A percentile compares a stretch with the other conserved stretches of the same genome.
Evolutionary conservation across 441 rosid genomes (phyloP).

Genomic region (Populus hybrid): DNA sequence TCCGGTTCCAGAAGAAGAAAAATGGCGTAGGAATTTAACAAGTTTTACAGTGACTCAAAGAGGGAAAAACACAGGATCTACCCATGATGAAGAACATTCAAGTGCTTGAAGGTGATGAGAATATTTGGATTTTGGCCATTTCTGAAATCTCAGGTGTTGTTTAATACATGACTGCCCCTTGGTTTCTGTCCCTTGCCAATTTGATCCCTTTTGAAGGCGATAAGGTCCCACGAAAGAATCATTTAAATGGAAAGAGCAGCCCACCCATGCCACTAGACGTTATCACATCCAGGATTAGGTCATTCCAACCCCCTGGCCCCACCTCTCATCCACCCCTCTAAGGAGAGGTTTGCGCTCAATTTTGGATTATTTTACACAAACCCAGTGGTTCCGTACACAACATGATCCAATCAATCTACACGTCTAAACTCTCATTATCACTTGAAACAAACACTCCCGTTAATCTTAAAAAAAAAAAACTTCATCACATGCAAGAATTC

Average conservation of each 20-base stretch:
- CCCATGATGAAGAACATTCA: not conserved
- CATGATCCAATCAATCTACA: not conserved
- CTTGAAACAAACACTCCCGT: not conserved
- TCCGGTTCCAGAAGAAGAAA: too few relatives aligned
- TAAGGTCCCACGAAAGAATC: not conserved
- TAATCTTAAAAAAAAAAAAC: too few relatives aligned
- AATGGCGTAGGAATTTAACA: not conserved
- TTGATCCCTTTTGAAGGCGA: not conserved
- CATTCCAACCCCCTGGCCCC: not conserved
- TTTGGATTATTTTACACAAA: not conserved
- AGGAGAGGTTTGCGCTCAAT: not conserved
- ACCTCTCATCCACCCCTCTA: not conserved
- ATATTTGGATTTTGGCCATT: not conserved
- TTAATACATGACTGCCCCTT: not conserved
- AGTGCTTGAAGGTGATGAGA: not conserved
- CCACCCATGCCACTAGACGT: not conserved
- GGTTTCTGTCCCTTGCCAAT: not conserved
- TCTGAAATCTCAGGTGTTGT: not conserved
- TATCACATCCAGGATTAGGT: not conserved
- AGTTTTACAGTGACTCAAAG: not conserved
- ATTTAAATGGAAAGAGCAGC: slow-evolving; percentile 1
- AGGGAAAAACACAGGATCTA: not conserved
- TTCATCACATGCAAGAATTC: too few relatives aligned
- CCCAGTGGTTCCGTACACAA: not conserved
- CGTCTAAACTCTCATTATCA: not conserved